Evolutionary conservation across 805 yeast species (phyloP), one percentile per base, ranked within the genome.

Genomic region (Tanozyma kutaoensis): DNA sequence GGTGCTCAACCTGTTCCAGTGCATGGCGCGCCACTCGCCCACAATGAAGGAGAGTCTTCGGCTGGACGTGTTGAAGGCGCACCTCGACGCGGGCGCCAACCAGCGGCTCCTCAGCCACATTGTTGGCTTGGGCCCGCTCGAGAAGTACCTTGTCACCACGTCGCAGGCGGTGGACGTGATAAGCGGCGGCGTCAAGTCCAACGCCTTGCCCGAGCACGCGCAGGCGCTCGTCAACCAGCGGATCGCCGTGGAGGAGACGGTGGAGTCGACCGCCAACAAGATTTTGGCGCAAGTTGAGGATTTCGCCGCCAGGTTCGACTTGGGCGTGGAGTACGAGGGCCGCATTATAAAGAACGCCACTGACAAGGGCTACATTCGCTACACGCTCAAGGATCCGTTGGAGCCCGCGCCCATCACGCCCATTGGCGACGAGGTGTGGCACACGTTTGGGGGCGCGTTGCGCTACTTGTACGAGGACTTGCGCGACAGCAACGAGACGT

Each of bases 391-490:
- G 5, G 40, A 33, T 15, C 36, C 45, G 1, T 40, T 66, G 16
- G 61, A 54, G 15, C 60, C 66, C n/a, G 64, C 72, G 1, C 69
- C 69, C 3, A 43, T 51, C 6, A 47, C 69, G 3, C 69, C 72
- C 7, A 34, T 43, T 7, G 35, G 54, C 18, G 63, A 58, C 21
- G 53, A 50, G 1, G 48, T 58, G 10, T 77, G 81, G 80, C 22
- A 34, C 12, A 15, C 22, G 10, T 60, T 78, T 29, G 65, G 77
- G 0, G 88, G 88, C 9, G 62, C 76, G 12, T 55, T 74, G 20
- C 65, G 75, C 35, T 66, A 69, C 32, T 62, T 78, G 25, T 69
- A 68, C 41, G 81, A 76, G 45, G 75, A 74, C 22, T 43, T 63
- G 31, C 58, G 58, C 4, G 55, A 56, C 36, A 11, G 23, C 12